Conservation (phyloP, 306 rosid genomes). For the Ormosia emarginata region DNA sequence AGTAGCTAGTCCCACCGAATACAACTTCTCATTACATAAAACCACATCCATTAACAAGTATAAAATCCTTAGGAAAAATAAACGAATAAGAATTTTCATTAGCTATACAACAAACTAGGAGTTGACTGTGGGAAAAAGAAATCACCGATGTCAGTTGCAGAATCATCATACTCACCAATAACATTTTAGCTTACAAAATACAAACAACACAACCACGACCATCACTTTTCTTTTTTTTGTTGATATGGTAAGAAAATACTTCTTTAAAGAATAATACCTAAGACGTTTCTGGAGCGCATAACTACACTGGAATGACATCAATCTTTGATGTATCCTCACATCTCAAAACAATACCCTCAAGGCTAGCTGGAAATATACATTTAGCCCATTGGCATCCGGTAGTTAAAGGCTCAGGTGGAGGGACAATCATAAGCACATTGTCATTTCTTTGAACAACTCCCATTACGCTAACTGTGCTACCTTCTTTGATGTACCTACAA, state of each 20-base stretch:
- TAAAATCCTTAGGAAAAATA: constrained; percentile 33
- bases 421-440: constrained; percentile 90
- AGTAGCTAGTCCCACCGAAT: constrained; percentile 20
- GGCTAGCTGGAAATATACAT: constrained; percentile 81
- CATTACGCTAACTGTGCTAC: constrained; percentile 95
- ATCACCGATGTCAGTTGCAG: constrained; percentile 22
- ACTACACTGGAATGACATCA: constrained; percentile 89
- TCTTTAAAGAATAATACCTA: constrained; percentile 37
- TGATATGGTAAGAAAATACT: constrained; percentile 28
- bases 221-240: background rate
- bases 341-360: constrained; percentile 83
- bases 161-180: constrained; percentile 57
- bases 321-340: constrained; percentile 77
- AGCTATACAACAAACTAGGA: constrained; percentile 52
- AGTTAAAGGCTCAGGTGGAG: constrained; percentile 77
- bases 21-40: constrained; percentile 37
- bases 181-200: constrained; percentile 43
- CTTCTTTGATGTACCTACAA: constrained; percentile 88
- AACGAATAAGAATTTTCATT: constrained; percentile 49
- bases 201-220: constrained; percentile 39
- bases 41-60: constrained; percentile 29
- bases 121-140: constrained; percentile 20
- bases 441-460: constrained; percentile 96
- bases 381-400: constrained; percentile 88
- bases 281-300: constrained; percentile 1